Conservation (phyloP, 176 grass and related monocot genomes). For the Juncus effusus region DNA sequence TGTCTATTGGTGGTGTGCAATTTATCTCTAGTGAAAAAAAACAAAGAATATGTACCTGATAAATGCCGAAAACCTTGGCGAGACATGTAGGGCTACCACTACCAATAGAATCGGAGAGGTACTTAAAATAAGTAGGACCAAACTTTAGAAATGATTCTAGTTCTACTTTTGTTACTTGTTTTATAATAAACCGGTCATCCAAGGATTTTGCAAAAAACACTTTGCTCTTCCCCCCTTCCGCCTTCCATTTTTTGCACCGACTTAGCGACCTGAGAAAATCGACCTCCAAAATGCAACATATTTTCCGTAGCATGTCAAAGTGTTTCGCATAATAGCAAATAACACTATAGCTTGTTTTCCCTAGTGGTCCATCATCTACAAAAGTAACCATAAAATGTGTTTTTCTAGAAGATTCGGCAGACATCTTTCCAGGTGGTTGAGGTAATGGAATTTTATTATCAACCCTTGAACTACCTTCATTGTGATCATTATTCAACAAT, state of each 20-base stretch:
- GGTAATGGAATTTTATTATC: slow-evolving; percentile 34
- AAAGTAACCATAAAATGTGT: slow-evolving; percentile 86
- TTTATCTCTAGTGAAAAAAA: not conserved
- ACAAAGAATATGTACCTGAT: slow-evolving; percentile 54
- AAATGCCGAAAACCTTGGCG: slow-evolving; percentile 97
- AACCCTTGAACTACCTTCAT: slow-evolving; percentile 1
- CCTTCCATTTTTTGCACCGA: slow-evolving; percentile 98
- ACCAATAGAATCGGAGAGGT: slow-evolving; percentile 73
- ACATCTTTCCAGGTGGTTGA: slow-evolving; percentile 52
- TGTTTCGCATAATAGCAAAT: slow-evolving; percentile 87
- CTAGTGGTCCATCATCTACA: slow-evolving; percentile 65
- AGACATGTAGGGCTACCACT: slow-evolving; percentile 88
- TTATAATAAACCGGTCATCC: slow-evolving; percentile 95
- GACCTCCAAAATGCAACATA: slow-evolving; percentile 85
- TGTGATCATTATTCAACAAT: slow-evolving; percentile 46
- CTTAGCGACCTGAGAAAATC: slow-evolving; percentile 96
- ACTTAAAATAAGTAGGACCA: slow-evolving; percentile 86
- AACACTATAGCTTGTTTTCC: slow-evolving; percentile 76
- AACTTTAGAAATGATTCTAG: slow-evolving; percentile 95
- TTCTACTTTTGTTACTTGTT: slow-evolving; percentile 94
- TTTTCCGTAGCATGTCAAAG: slow-evolving; percentile 79
- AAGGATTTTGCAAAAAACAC: slow-evolving; percentile 99
- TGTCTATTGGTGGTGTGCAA: not conserved
- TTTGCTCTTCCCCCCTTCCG: slow-evolving; percentile 97
- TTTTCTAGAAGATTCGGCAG: slow-evolving; percentile 62